Percentiles rank a stretch among this genome's conserved stretches.
Evolutionary conservation across 2,329 filamentous ascomycete species (phyloP).

Genomic region (Sporothrix mexicana): DNA sequence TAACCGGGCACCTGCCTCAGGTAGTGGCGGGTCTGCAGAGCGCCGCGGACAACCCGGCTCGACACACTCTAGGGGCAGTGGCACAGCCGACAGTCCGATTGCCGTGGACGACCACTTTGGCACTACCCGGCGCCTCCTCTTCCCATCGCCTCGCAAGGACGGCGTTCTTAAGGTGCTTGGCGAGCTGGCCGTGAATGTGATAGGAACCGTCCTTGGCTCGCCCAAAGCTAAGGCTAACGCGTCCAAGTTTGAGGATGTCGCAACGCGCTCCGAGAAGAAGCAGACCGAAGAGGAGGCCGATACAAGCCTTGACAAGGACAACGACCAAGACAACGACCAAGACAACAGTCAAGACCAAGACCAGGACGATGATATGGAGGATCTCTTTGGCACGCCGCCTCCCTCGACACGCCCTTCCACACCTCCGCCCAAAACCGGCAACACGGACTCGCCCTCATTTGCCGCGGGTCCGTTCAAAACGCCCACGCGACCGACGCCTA

Average conservation of each 20-base stretch:
- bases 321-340: conserved; percentile 40
- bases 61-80: conserved; percentile 61
- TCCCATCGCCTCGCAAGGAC: conserved; percentile 75
- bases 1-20: conserved; percentile 42
- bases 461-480: conserved; percentile 62
- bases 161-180: conserved; percentile 66
- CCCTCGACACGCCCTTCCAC: conserved; percentile 53
- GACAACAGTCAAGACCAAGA: no score
- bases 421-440: conserved; percentile 53
- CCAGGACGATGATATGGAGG: conserved; percentile 48
- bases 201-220: conserved; percentile 40
- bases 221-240: conserved; percentile 46
- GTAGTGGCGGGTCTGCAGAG: conserved; percentile 40
- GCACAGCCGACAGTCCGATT: conserved; percentile 64
- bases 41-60: conserved; percentile 51
- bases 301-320: conserved; percentile 44
- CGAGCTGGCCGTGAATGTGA: conserved; percentile 61
- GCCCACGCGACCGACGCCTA: conserved; percentile 66
- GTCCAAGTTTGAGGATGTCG: conserved; percentile 22
- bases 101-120: conserved; percentile 58
- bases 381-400: conserved; percentile 69
- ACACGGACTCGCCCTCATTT: conserved; percentile 42
- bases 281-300: conserved; percentile 46
- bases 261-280: conserved; percentile 34
- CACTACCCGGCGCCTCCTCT: conserved; percentile 71